Evolutionary conservation across 1,284 basidiomycete species (phyloP), one percentile per base, ranked within the genome.

Genomic region (Sphagnurus paluster): DNA sequence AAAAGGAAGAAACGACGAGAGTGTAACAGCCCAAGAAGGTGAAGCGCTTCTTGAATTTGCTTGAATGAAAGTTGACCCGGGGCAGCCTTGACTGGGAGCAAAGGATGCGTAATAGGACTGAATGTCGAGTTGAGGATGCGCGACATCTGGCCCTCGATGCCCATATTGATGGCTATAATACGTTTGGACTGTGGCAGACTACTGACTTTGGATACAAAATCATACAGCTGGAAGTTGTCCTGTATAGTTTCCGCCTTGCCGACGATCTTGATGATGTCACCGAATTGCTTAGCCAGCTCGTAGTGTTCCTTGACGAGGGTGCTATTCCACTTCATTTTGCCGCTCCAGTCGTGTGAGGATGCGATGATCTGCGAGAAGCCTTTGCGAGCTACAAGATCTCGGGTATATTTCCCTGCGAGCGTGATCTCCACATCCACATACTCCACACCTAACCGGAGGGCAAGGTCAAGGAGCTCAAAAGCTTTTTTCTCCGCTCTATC

Each of bases 141-240:
- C 6, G 93, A 93, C 56, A 98, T 77, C 67, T 98, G 94, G 4
- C 97, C 97, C 28, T 82, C 77, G 6, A 78, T 63, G 16, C 94
- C 93, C 85, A 97, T 96, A 68, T 98, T 98, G 74, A 98, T 88
- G 2, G 93, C 93, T 49, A 99, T 82, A 53, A 98, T 75, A 1
- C 94, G 94, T 63, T 88, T 92, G 37, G 76, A 67, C 23, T 68
- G 67, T 1, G 74, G 67, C 10, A 67, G 65, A 43, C 56, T 60
- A 14, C 63, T 71, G 46, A 67, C 66, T 43, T 70, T 69, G 26
- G 70, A 62, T 13, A 80, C 82, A 59, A 99, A 99, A 9, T 79
- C 66, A 49, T 87, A 81, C 34, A 98, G 76, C 3, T 79, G 72
- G 55, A 93, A 79, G 68, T 98, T 98, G 65, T 96, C 93, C 50